Evolutionary conservation across 2,329 filamentous ascomycete genomes (phyloP).

Genomic region (Cercospora sp.): DNA sequence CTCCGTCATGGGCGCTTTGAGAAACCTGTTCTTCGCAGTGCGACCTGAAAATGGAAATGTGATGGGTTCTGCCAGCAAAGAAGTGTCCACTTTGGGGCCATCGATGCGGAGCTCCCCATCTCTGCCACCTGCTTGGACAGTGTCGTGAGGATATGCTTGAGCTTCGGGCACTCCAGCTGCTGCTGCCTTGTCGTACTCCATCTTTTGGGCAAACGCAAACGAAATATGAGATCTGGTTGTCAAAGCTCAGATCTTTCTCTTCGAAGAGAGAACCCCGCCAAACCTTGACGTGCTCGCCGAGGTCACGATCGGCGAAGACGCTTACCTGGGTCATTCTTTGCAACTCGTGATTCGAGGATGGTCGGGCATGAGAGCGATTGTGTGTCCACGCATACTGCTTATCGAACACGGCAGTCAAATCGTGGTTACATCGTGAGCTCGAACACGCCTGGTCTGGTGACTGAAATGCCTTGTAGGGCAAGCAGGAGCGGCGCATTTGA

Average conservation of each 20-base stretch:
- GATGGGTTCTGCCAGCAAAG: slow-evolving; percentile 28
- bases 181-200: slow-evolving; percentile 34
- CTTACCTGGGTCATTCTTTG: not conserved
- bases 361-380: too few relatives aligned
- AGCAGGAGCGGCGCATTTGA: not conserved
- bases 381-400: too few relatives aligned
- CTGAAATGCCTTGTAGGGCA: not conserved
- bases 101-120: slow-evolving; percentile 32
- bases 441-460: not conserved
- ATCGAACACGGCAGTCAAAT: too few relatives aligned
- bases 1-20: slow-evolving; percentile 40
- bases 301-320: not conserved
- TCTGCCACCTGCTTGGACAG: slow-evolving; percentile 14
- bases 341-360: too few relatives aligned
- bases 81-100: slow-evolving; percentile 29
- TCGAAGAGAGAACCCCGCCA: not conserved
- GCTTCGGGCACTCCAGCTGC: slow-evolving; percentile 24
- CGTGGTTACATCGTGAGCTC: too few relatives aligned
- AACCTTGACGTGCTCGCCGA: not conserved
- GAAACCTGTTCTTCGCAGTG: slow-evolving; percentile 35
- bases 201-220: slow-evolving; percentile 7
- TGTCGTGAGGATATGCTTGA: slow-evolving; percentile 29
- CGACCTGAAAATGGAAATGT: slow-evolving; percentile 36
- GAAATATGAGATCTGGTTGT: not conserved
- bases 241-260: not conserved